Conservation (phyloP, 169 alveolate genomes). For the Plasmodium falciparum region DNA sequence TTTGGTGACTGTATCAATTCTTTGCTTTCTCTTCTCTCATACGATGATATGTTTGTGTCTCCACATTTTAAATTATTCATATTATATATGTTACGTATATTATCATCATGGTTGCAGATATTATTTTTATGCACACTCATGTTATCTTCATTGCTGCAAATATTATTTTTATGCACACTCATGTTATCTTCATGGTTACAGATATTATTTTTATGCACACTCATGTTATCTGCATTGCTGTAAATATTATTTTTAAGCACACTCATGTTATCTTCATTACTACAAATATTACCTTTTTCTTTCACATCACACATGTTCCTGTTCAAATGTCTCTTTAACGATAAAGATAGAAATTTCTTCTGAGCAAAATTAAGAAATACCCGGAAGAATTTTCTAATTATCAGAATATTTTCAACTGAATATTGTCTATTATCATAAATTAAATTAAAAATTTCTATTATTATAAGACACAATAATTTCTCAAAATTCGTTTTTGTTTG, state of each 20-base stretch:
- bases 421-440: slow-evolving; percentile 46
- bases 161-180: neutral
- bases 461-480: slow-evolving; percentile 45
- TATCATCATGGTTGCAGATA: neutral
- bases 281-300: neutral
- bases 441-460: slow-evolving; percentile 68
- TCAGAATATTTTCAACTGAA: slow-evolving; percentile 50
- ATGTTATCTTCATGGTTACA: neutral
- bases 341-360: slow-evolving; percentile 29
- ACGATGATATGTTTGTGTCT: too few species aligned
- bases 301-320: neutral
- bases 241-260: neutral
- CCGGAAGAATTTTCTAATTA: slow-evolving; percentile 66
- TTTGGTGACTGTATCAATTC: slow-evolving; percentile 12
- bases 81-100: neutral
- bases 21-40: neutral
- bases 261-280: neutral
- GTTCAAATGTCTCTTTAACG: slow-evolving; percentile 5
- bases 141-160: neutral
- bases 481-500: slow-evolving; percentile 60
- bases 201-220: neutral
- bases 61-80: too few species aligned
- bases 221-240: neutral
- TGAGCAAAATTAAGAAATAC: slow-evolving; percentile 62
- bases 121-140: neutral